A percentile compares a stretch with the other conserved stretches of the same genome.
phyloP scores from a whole-genome alignment of 179 eudicot genomes.

The Amaranthus tricolor region DNA sequence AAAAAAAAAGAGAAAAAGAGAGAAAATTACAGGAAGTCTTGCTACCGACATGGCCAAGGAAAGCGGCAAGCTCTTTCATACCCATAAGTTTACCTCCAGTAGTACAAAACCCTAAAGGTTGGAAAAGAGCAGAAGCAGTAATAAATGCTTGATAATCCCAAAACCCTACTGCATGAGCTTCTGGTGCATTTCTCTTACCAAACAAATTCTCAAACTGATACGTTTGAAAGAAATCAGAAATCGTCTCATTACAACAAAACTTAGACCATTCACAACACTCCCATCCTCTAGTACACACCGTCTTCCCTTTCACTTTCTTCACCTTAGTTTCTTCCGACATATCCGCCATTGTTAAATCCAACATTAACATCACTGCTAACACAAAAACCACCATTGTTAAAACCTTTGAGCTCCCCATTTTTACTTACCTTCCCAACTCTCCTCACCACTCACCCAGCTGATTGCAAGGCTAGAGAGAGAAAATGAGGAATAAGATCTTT shows the following conservation, averaged over 20 bases:
- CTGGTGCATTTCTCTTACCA: slow-evolving; percentile 63
- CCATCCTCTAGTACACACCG: slow-evolving; percentile 64
- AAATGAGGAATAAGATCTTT: slow-evolving; percentile 10
- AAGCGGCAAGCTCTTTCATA: slow-evolving; percentile 74
- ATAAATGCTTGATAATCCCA: slow-evolving; percentile 80
- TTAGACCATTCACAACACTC: slow-evolving; percentile 57
- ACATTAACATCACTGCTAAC: slow-evolving; percentile 1
- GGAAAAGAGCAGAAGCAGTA: slow-evolving; percentile 45
- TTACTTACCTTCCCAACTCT: too few species aligned
- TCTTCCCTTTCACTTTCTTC: slow-evolving; percentile 59
- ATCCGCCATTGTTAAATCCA: slow-evolving; percentile 24
- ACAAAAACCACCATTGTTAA: not conserved
- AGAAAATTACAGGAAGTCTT: slow-evolving; percentile 67
- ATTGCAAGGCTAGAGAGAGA: not conserved
- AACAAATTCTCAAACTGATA: slow-evolving; percentile 82
- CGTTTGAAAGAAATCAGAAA: slow-evolving; percentile 61
- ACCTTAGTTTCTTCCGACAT: slow-evolving; percentile 33
- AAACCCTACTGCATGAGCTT: slow-evolving; percentile 78
- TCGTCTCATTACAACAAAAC: slow-evolving; percentile 70
- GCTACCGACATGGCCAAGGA: slow-evolving; percentile 78
- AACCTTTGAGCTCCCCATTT: slow-evolving; percentile 7
- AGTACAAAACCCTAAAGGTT: slow-evolving; percentile 79
- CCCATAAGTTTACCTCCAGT: slow-evolving; percentile 56
- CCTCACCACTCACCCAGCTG: too few species aligned
- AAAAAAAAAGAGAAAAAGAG: not conserved